phyloP scores from a whole-genome alignment of 2,329 filamentous ascomycete species.

The Fusarium nodosum region DNA sequence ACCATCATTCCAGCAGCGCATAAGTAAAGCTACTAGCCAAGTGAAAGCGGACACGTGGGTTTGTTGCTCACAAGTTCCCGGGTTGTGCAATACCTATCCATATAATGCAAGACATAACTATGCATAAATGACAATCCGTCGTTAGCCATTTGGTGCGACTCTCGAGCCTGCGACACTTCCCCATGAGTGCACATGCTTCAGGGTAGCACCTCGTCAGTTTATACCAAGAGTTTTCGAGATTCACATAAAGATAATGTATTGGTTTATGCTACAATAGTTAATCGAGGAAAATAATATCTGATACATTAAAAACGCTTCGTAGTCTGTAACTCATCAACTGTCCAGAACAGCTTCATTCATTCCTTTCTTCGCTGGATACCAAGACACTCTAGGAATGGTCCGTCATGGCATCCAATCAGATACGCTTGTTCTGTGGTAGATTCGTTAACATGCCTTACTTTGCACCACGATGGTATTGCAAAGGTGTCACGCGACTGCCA shows the following conservation, averaged over 20 bases:
- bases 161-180: fast-evolving
- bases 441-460: slow-evolving; percentile 61
- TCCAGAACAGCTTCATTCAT: background rate
- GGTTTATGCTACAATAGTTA: background rate
- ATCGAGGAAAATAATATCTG: background rate
- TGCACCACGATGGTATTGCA: slow-evolving; percentile 66
- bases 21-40: too few relatives aligned
- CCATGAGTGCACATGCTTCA: background rate
- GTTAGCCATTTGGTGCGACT: background rate
- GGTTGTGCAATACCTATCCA: too few relatives aligned
- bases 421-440: slow-evolving; percentile 50
- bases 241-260: background rate
- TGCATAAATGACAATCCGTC: background rate
- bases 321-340: background rate
- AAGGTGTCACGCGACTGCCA: slow-evolving; percentile 67
- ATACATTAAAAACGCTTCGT: background rate
- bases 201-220: background rate
- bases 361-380: slow-evolving; percentile 21
- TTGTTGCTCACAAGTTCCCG: too few relatives aligned
- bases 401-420: slow-evolving; percentile 54
- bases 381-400: slow-evolving; percentile 51
- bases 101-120: background rate
- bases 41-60: too few relatives aligned
- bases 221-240: too few relatives aligned
- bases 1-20: too few relatives aligned